A percentile compares a stretch with the other conserved stretches of the same genome.
These are phyloP conservation scores for Sorghum bicolor DNA, from an alignment of 176 grass and related monocot species.

Conservation along the genomic window DNA sequence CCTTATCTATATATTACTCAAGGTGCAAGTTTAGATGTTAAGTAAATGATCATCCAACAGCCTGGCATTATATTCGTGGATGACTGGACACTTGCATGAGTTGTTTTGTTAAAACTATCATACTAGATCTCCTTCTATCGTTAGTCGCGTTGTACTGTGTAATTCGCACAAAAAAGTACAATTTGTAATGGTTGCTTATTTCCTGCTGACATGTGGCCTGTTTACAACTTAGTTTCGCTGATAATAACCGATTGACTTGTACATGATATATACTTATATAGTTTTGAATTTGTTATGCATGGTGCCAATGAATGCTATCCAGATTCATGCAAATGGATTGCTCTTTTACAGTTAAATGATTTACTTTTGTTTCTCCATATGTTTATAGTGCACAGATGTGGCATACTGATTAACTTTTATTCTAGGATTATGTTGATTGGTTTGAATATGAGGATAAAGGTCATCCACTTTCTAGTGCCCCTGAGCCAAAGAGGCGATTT, in stretches of 20 bases:
- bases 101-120: slow-evolving; percentile 6
- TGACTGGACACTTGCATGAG: background rate
- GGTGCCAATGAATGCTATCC: background rate
- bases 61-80: background rate
- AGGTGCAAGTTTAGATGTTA: background rate
- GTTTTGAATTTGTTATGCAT: slow-evolving; percentile 7
- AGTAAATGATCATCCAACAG: background rate
- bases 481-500: slow-evolving; percentile 97
- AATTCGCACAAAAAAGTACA: background rate
- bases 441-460: slow-evolving; percentile 94
- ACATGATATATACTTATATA: background rate
- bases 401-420: slow-evolving; percentile 11
- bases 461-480: slow-evolving; percentile 94
- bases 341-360: background rate
- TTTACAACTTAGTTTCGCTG: background rate
- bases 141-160: background rate
- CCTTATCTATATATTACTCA: slow-evolving; percentile 1
- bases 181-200: background rate
- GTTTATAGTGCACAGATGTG: background rate
- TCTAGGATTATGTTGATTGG: slow-evolving; percentile 96
- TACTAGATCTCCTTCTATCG: background rate
- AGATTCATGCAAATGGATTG: slow-evolving; percentile 19
- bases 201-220: background rate
- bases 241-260: background rate
- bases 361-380: slow-evolving; percentile 21